phyloP scores from a whole-genome alignment of 2,329 filamentous ascomycete genomes.

The Arthrobotrys sinensis region DNA sequence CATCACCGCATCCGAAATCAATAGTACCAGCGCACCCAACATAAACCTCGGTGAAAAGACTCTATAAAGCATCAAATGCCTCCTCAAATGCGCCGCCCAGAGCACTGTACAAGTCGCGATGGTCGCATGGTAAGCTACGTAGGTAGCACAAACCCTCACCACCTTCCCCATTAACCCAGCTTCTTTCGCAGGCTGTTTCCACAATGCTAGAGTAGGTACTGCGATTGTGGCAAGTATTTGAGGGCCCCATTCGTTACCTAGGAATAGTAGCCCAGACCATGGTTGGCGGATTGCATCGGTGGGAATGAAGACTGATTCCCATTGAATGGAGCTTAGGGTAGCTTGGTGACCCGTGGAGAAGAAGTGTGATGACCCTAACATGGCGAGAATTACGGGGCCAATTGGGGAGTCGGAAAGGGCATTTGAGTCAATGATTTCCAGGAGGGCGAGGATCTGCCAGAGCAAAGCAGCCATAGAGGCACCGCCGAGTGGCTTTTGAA shows the following conservation, averaged over 20 bases:
- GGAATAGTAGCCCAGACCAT: conserved; percentile 85
- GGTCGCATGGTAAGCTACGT: conserved; percentile 85
- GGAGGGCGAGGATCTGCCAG: conserved; percentile 89
- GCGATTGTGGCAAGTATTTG: conserved; percentile 86
- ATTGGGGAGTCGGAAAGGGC: conserved; percentile 78
- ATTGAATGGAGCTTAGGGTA: conserved; percentile 87
- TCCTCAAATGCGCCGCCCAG: conserved; percentile 88
- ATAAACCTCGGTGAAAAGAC: conserved; percentile 95
- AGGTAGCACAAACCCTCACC: conserved; percentile 79
- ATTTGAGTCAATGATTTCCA: conserved; percentile 76
- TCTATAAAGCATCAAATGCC: conserved; percentile 96
- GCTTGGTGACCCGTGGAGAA: conserved; percentile 99
- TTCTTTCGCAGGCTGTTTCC: conserved; percentile 87
- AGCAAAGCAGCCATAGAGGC: conserved; percentile 85
- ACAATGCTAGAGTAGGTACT: conserved; percentile 85
- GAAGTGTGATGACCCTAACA: conserved; percentile 94
- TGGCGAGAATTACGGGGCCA: conserved; percentile 84
- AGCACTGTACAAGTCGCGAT: conserved; percentile 88
- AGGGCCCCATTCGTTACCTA: conserved; percentile 88
- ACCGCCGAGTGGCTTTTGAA: conserved; percentile 95
- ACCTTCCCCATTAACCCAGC: conserved; percentile 76
- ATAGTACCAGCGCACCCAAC: conserved; percentile 79
- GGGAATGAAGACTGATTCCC: conserved; percentile 95
- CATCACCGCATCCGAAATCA: conserved; percentile 79
- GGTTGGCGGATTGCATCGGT: conserved; percentile 84